Evolutionary conservation across 139 green algal species (phyloP).

Genomic region (Chlamydomonas sphaeroides): DNA sequence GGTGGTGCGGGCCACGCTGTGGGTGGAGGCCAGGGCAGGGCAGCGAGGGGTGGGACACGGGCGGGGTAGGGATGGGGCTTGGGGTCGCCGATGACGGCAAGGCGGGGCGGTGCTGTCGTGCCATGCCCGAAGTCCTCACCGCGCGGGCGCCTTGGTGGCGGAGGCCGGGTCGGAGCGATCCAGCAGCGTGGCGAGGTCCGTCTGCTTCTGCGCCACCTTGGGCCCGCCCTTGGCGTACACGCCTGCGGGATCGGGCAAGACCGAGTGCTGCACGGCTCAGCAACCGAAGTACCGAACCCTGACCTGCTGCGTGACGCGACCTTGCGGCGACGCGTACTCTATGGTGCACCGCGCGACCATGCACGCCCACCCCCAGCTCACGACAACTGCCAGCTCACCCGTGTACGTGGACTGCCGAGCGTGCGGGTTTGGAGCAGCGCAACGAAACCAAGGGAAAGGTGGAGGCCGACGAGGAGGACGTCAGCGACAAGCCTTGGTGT

Average conservation of each 20-base stretch:
- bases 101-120: no score
- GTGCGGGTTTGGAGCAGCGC: no score
- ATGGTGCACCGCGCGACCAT: no score
- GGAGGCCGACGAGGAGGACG: neutral
- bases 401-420: conserved; percentile 66
- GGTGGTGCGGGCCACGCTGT: neutral
- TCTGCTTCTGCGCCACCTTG: conserved; percentile 57
- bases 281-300: no score
- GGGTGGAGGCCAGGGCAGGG: neutral
- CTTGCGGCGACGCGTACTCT: no score
- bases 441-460: neutral
- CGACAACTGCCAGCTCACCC: no score
- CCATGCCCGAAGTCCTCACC: neutral
- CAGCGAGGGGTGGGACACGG: neutral
- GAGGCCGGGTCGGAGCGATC: conserved; percentile 47
- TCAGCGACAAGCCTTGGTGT: no score
- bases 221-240: conserved; percentile 75
- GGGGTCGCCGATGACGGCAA: neutral
- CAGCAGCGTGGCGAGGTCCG: conserved; percentile 53
- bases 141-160: conserved; percentile 5
- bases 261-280: no score
- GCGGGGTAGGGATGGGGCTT: no score
- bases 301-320: no score
- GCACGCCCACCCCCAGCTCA: no score
- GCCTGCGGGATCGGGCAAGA: no score